Evolutionary conservation across 2,329 filamentous ascomycete species (phyloP), one percentile per base, ranked within the genome.

Genomic region (Penicillium vulpinum): DNA sequence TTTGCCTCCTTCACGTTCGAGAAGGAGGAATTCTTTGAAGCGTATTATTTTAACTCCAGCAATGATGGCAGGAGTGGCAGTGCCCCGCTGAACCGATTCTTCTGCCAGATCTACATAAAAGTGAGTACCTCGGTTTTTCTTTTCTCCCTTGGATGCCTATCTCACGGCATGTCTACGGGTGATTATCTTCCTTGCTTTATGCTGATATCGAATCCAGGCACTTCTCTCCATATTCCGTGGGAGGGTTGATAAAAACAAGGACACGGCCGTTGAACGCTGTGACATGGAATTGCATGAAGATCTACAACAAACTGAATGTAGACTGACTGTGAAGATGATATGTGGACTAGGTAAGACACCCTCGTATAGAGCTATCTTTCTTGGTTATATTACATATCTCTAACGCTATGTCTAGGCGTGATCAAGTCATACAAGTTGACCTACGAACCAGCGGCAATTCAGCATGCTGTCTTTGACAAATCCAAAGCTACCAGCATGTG

Each of bases 381-480:
- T 16, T 16, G 10, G 13, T 33, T 16, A 13, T 2, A 16, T n/a
- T 21, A 2, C 5, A 36, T 38, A 11, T 46, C 10, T 46, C 53
- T 58, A 53, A 63, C 51, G 56, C 11, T 56, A 33, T 10, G 26
- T 40, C 43, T 63, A 79, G 84, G 85, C 5, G 83, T 88, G 45
- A 83, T 85, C 31, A 88, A 87, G 70, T 87, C 83, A 2, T 88
- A 86, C 70, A 85, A 82, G 59, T 74, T 88, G 55, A 87, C 82
- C 0, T 88, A 88, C 63, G 85, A 88, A 67, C 77, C 84, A 16
- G 80, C 80, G 10, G 80, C 85, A 54, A 79, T 86, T 38, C 84
- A 87, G 73, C 85, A 87, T 70, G 85, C 85, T 2, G 75, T 86
- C 0, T 88, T 88, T 69, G 84, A 88, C 71, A 79, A 78, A 38